Conservation (phyloP, 2,329 filamentous ascomycete genomes). For the Fusarium fracticaudum region DNA sequence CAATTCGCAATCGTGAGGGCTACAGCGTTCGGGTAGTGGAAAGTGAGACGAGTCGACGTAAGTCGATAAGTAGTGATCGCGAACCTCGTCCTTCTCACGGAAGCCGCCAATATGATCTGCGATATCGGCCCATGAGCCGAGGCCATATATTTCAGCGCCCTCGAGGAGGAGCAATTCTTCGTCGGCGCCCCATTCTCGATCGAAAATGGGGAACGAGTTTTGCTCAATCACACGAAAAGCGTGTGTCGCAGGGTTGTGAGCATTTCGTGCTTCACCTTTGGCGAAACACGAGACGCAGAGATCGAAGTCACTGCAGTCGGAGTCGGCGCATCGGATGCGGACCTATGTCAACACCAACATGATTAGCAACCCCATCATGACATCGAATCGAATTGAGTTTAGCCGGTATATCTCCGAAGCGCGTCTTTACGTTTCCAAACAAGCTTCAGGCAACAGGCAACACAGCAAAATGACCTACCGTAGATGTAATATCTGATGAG, state of each 20-base stretch:
- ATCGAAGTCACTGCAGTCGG: conserved; percentile 90
- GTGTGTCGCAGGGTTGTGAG: conserved; percentile 88
- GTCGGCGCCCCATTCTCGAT: conserved; percentile 94
- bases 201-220: conserved; percentile 97
- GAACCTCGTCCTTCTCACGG: conserved; percentile 92
- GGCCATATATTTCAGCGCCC: conserved; percentile 93
- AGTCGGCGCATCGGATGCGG: conserved; percentile 89
- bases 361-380: conserved; percentile 39
- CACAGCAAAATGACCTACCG: conserved; percentile 66
- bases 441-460: conserved; percentile 5
- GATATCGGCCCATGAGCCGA: conserved; percentile 98
- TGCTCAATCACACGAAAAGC: conserved; percentile 95
- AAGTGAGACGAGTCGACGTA: conserved; percentile 87
- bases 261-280: conserved; percentile 79
- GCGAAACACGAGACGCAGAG: conserved; percentile 96
- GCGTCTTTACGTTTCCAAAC: conserved; percentile 10
- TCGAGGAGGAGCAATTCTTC: conserved; percentile 94
- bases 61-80: conserved; percentile 89
- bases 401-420: conserved; percentile 42
- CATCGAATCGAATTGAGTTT: conserved; percentile 24
- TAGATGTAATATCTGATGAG: conserved; percentile 95
- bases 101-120: conserved; percentile 98
- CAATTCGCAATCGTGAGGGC: conserved; percentile 80
- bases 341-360: conserved; percentile 65
- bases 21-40: conserved; percentile 86